Base-by-base conservation (phyloP, 495 filamentous ascomycete species). In the Penicillium subrubescens region DNA sequence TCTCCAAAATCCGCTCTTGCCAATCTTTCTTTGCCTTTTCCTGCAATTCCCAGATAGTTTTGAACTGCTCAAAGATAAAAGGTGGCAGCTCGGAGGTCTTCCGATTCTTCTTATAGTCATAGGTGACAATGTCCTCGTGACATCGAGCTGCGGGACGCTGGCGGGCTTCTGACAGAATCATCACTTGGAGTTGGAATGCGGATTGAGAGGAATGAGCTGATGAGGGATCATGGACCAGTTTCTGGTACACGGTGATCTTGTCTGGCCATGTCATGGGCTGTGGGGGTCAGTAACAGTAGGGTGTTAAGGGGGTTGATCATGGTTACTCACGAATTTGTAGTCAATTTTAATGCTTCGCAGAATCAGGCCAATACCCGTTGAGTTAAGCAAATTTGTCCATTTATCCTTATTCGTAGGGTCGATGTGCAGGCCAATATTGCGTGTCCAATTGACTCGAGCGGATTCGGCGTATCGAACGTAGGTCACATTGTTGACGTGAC, bases 211-310 rank as follows among this genome's bases (percentile, higher is more conserved):
- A 72, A 8, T 70, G 56, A 12, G 72, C 61, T 14, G 73, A 64
- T n/a, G 75, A 71, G 21, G 88, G 86, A 44, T 82, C 63, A n/a
- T 74, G 62, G 7, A 82, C 78, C 7, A 99, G 84, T 71, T 91
- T 96, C 75, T 97, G 95, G 70, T 93, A 94, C 8, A 95, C 90
- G 0, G 92, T 92, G 54, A 97, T 87, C 57, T 84, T 88, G 78
- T 98, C 94, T 0, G 94, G 94, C 69, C 86, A 96, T 55, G 84
- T 89, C 87, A 97, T 92, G 11, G 94, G 93, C 94, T 97, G 65
- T 8, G 14, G 10, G 29, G 53, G 5, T 52, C 17, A 39, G 19
- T 8, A 33, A 61, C 25, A 60, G 58, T 39, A 68, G 48, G 52
- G 23, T 33, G 27, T 60, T 67, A n/a, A n/a, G 43, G 63, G 51